phyloP scores from a whole-genome alignment of 257 asterid species.

The Gentiana straminea region DNA sequence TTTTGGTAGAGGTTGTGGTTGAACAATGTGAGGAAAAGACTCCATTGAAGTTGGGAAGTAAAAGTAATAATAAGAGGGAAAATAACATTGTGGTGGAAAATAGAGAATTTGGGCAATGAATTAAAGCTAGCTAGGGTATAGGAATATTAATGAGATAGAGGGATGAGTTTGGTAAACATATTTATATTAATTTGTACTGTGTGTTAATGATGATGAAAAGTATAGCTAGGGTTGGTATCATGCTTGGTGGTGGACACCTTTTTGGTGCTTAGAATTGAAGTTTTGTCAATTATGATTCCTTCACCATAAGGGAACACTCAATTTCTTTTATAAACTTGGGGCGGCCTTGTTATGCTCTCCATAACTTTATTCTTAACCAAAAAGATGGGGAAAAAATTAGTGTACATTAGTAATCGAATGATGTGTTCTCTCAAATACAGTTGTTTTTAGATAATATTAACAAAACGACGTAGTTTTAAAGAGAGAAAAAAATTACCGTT shows the following conservation, averaged over 20 bases:
- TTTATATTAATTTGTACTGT: not conserved
- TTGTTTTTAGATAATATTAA: no score
- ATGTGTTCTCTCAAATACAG: no score
- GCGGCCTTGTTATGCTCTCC: no score
- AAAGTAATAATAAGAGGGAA: conserved; percentile 12
- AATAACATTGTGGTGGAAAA: conserved; percentile 6
- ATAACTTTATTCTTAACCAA: no score
- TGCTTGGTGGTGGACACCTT: conserved; percentile 2
- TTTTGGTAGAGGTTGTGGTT: conserved; percentile 36
- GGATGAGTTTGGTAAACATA: conserved; percentile 1
- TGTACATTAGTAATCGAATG: no score
- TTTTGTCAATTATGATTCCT: no score
- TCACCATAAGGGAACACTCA: no score
- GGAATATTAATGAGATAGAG: not conserved
- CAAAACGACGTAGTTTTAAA: no score
- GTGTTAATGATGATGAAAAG: not conserved
- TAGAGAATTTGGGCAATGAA: not conserved
- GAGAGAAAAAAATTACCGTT: no score
- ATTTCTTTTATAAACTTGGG: no score
- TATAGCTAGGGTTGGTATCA: not conserved
- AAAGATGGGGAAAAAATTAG: no score
- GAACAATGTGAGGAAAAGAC: conserved; percentile 49
- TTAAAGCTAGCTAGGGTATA: not conserved
- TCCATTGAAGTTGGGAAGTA: conserved; percentile 11
- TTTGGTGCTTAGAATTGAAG: conserved; percentile 14